These are phyloP conservation scores for Xylaria digitata DNA, from an alignment of 2,329 filamentous ascomycete species.

Conservation along the genomic window DNA sequence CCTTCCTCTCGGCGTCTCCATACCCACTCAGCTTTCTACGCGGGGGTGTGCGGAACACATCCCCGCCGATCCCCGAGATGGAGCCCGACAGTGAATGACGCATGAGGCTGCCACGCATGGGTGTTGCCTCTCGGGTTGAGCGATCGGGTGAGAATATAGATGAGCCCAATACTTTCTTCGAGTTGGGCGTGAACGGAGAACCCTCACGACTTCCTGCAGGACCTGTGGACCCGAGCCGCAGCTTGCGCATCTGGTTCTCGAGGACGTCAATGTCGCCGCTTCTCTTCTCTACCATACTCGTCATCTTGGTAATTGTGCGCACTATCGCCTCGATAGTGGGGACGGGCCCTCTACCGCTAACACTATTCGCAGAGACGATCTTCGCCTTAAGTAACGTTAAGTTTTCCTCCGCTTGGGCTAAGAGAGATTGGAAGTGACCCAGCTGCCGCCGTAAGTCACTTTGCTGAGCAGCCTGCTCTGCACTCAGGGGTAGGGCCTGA, in stretches of 20 bases:
- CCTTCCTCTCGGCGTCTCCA: constrained; percentile 67
- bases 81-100: constrained; percentile 58
- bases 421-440: constrained; percentile 75
- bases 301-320: constrained; percentile 93
- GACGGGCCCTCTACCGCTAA: constrained; percentile 57
- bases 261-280: constrained; percentile 91
- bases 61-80: constrained; percentile 50
- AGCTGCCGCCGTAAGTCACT: constrained; percentile 83
- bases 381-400: constrained; percentile 83
- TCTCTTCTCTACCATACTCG: constrained; percentile 88
- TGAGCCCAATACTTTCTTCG: constrained; percentile 42
- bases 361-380: constrained; percentile 69
- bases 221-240: constrained; percentile 65
- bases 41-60: constrained; percentile 58
- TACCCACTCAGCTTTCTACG: constrained; percentile 73
- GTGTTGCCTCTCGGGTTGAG: constrained; percentile 52
- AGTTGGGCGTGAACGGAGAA: constrained; percentile 56
- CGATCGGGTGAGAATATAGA: constrained; percentile 55
- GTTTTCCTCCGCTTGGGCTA: constrained; percentile 83
- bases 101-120: constrained; percentile 53
- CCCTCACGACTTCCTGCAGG: constrained; percentile 57
- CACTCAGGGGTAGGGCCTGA: constrained; percentile 78
- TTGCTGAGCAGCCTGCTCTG: constrained; percentile 86
- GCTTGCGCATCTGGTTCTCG: constrained; percentile 84
- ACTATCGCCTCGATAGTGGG: constrained; percentile 94